These are phyloP conservation scores for Setaria italica DNA, from an alignment of 202 grass and related monocot species.

Conservation along the genomic window DNA sequence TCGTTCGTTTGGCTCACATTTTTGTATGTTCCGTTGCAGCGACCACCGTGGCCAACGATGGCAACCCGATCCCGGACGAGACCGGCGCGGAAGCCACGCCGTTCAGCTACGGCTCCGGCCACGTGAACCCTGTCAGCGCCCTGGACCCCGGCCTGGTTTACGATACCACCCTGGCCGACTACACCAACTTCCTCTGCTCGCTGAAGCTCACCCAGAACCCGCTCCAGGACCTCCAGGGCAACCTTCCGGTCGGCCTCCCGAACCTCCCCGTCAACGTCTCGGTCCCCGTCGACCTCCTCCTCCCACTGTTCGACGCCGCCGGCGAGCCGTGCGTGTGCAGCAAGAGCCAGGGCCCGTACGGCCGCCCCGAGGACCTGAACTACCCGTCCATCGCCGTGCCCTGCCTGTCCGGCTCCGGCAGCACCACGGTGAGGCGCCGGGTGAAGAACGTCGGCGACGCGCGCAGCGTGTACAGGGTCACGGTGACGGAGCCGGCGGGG, in stretches of 20 bases:
- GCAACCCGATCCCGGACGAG: slow-evolving; percentile 32
- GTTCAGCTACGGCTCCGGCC: slow-evolving; percentile 49
- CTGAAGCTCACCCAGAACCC: slow-evolving; percentile 29
- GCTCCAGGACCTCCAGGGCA: neutral
- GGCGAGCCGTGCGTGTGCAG: slow-evolving; percentile 29
- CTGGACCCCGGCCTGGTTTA: slow-evolving; percentile 55
- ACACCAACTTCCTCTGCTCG: slow-evolving; percentile 54
- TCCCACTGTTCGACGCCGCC: slow-evolving; percentile 28
- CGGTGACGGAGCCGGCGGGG: slow-evolving; percentile 1
- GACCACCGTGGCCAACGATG: slow-evolving; percentile 6
- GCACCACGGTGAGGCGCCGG: slow-evolving; percentile 46
- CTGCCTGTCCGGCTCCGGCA: slow-evolving; percentile 30
- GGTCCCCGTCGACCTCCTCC: neutral
- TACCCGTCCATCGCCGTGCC: slow-evolving; percentile 64
- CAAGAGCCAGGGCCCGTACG: neutral
- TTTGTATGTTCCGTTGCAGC: slow-evolving; percentile 33
- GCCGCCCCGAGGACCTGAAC: slow-evolving; percentile 59
- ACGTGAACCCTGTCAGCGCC: slow-evolving; percentile 30
- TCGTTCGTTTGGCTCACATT: neutral
- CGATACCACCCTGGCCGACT: slow-evolving; percentile 42
- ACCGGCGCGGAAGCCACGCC: slow-evolving; percentile 42
- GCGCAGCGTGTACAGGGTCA: slow-evolving; percentile 9
- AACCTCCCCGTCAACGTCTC: neutral
- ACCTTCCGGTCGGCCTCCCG: neutral
- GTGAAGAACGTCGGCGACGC: slow-evolving; percentile 53